A percentile compares a stretch with the other conserved stretches of the same genome.
phyloP scores from a whole-genome alignment of 768 basidiomycete genomes.

The Lactarius trivialis region DNA sequence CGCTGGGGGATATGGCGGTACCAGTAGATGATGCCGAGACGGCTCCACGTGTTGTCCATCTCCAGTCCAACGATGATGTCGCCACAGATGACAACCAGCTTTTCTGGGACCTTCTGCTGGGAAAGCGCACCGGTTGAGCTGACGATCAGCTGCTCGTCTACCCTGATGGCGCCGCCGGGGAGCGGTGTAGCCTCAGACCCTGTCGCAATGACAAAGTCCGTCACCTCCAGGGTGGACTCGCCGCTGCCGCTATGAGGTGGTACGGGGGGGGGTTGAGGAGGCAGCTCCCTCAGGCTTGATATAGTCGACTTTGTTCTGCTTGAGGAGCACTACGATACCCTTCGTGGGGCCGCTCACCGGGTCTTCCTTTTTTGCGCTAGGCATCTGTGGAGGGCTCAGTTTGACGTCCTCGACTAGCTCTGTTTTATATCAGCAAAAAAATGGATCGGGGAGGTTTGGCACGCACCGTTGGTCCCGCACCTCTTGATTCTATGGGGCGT shows the following conservation, averaged over 20 bases:
- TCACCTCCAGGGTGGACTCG: too few species aligned
- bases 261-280: too few species aligned
- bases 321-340: conserved; percentile 90
- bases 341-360: conserved; percentile 84
- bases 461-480: conserved; percentile 88
- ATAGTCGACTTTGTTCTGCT: conserved; percentile 25
- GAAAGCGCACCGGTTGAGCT: too few species aligned
- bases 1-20: not conserved
- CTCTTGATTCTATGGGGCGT: conserved; percentile 81
- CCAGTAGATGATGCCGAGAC: too few species aligned
- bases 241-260: too few species aligned
- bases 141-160: too few species aligned
- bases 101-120: conserved; percentile 76
- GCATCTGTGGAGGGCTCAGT: conserved; percentile 87
- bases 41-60: conserved; percentile 96
- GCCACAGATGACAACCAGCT: conserved; percentile 97
- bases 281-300: too few species aligned
- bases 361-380: conserved; percentile 87
- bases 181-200: too few species aligned
- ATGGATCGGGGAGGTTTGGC: not conserved
- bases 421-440: not conserved
- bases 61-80: conserved; percentile 98
- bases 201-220: too few species aligned
- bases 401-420: conserved; percentile 57
- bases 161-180: too few species aligned